Percentiles rank a stretch among this genome's conserved stretches.
Conservation (phyloP, 2,329 filamentous ascomycete species). For the Colletotrichum falcatum region DNA sequence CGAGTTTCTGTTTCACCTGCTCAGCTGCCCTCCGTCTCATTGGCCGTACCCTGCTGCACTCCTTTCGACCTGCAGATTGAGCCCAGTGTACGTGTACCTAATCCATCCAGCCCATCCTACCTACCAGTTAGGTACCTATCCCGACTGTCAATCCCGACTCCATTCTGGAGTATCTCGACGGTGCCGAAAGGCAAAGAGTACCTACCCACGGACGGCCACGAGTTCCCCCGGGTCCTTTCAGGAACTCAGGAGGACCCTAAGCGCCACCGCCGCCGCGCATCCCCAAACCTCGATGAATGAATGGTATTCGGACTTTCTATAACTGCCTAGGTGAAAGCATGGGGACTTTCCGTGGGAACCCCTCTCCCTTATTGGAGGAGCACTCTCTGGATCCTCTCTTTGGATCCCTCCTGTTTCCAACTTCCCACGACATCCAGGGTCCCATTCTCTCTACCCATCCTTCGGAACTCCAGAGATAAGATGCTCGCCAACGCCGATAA, state of each 20-base stretch:
- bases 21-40: conserved; percentile 24
- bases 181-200: not conserved
- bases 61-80: conserved; percentile 41
- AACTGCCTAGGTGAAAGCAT: conserved; percentile 5
- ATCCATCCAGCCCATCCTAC: too few relatives aligned
- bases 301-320: conserved; percentile 17
- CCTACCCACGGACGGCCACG: conserved; percentile 7
- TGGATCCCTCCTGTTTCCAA: not conserved
- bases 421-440: not conserved
- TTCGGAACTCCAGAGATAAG: conserved; percentile 10
- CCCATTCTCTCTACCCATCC: conserved; percentile 5
- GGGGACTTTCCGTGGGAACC: conserved; percentile 6
- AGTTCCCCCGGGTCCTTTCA: conserved; percentile 10
- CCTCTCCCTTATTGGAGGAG: conserved; percentile 2
- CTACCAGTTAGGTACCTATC: too few relatives aligned
- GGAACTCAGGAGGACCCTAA: conserved; percentile 10
- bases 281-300: not conserved
- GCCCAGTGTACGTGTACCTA: too few relatives aligned
- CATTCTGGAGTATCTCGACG: conserved; percentile 1
- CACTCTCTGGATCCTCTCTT: not conserved
- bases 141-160: conserved; percentile 30
- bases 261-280: conserved; percentile 1
- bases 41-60: conserved; percentile 38
- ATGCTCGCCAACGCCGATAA: conserved; percentile 15
- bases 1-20: conserved; percentile 43